These are phyloP conservation scores for Eucalyptus cloeziana DNA, from an alignment of 345 rosid species.

Conservation along the genomic window DNA sequence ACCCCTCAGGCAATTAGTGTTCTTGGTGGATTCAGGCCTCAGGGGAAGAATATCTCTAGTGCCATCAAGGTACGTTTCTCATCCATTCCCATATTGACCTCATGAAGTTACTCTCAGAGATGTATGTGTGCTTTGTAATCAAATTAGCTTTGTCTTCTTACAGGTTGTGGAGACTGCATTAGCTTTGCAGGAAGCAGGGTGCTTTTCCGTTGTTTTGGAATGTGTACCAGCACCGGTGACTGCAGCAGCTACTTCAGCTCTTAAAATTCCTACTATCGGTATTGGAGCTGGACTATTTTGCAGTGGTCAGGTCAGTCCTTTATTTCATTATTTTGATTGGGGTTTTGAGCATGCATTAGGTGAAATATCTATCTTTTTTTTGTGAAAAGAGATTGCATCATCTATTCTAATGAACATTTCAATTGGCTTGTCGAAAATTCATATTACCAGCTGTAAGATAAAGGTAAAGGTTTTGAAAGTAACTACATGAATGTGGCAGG, in stretches of 20 bases:
- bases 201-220: conserved; percentile 84
- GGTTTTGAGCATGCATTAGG: background rate
- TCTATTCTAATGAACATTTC: background rate
- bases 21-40: conserved; percentile 96
- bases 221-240: conserved; percentile 87
- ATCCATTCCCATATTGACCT: background rate
- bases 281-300: conserved; percentile 96
- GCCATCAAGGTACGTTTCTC: conserved; percentile 58
- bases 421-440: background rate
- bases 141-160: background rate
- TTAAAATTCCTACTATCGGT: conserved; percentile 78
- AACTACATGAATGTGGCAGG: background rate
- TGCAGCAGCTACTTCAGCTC: conserved; percentile 90
- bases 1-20: conserved; percentile 93
- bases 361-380: background rate
- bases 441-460: background rate
- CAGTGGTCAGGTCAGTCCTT: conserved; percentile 67
- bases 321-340: background rate
- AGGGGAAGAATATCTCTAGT: conserved; percentile 64
- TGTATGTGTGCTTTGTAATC: background rate
- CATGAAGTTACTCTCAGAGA: background rate
- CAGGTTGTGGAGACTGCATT: conserved; percentile 92
- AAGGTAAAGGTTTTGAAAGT: background rate
- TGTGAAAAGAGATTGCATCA: background rate
- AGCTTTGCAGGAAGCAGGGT: conserved; percentile 87